Base-by-base conservation (phyloP, 2,329 filamentous ascomycete genomes). In the Nemania diffusa region DNA sequence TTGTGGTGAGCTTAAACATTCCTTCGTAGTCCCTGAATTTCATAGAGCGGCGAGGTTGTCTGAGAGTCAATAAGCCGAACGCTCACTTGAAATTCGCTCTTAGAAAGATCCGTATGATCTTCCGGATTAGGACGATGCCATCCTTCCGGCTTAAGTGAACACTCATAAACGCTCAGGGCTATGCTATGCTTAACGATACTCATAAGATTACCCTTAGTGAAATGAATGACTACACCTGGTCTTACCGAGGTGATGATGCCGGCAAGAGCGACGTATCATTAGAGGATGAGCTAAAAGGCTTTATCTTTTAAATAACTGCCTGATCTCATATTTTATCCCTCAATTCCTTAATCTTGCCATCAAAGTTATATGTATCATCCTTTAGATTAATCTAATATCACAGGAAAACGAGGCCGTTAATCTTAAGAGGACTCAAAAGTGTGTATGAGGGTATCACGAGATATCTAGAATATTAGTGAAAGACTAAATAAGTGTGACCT, bases 391-490 rank as follows among this genome's bases (percentile, higher is more conserved):
- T n/a, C n/a, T n/a, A n/a, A n/a, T n/a, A n/a, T n/a, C n/a, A n/a
- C n/a, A n/a, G n/a, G n/a, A n/a, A n/a, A n/a, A n/a, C n/a, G n/a
- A n/a, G n/a, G n/a, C n/a, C n/a, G n/a, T n/a, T n/a, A n/a, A n/a
- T n/a, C n/a, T n/a, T n/a, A n/a, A n/a, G n/a, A n/a, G n/a, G n/a
- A n/a, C n/a, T n/a, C n/a, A n/a, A n/a, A n/a, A n/a, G n/a, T n/a
- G n/a, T n/a, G n/a, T n/a, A n/a, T n/a, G n/a, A n/a, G n/a, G n/a
- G n/a, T n/a, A n/a, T n/a, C n/a, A n/a, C 15, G 26, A 64, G 29
- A 52, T 42, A 44, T 64, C 53, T n/a, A 52, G 22, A 58, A 29
- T 44, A 29, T 64, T 27, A 11, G 44, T 51, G 24, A 57, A 64
- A 17, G 51, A 37, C 52, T 44, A 64, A 13, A 57, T 44, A 5